These are phyloP conservation scores for Candida gigantensis DNA, from an alignment of 1,139 yeast species.

Conservation along the genomic window DNA sequence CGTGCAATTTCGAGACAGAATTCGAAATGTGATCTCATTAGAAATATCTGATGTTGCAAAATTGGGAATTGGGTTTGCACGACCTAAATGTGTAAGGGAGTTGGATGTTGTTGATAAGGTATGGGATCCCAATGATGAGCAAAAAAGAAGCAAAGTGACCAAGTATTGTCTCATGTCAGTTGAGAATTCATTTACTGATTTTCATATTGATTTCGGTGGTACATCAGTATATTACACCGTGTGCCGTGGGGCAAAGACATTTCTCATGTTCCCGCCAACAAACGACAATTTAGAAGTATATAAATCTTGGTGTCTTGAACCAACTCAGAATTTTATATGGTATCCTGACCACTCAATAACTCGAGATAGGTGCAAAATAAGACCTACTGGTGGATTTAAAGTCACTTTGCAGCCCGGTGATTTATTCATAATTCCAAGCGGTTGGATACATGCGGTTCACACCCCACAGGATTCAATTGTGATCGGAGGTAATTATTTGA, in stretches of 20 bases:
- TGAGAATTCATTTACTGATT: constrained; percentile 77
- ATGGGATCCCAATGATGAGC: constrained; percentile 46
- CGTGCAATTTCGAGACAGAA: constrained; percentile 54
- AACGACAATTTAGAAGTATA: constrained; percentile 58
- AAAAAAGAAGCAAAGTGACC: constrained; percentile 67
- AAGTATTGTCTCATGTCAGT: constrained; percentile 88
- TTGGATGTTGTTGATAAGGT: constrained; percentile 70
- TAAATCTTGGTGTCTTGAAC: constrained; percentile 70
- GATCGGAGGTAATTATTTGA: constrained; percentile 84
- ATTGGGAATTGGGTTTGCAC: constrained; percentile 49
- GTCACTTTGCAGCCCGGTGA: constrained; percentile 72
- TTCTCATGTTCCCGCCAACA: constrained; percentile 80
- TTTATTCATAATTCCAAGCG: constrained; percentile 80
- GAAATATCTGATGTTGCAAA: constrained; percentile 65
- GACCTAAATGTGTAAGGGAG: constrained; percentile 69
- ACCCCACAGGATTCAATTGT: constrained; percentile 82
- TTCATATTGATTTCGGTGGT: constrained; percentile 91
- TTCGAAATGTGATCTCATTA: constrained; percentile 77
- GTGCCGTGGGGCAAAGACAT: constrained; percentile 69
- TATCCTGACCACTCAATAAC: constrained; percentile 52
- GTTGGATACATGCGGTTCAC: constrained; percentile 91
- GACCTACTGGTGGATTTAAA: constrained; percentile 54
- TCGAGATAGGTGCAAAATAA: constrained; percentile 23
- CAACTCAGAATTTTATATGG: constrained; percentile 66
- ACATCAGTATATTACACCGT: constrained; percentile 89